Evolutionary conservation across 768 basidiomycete genomes (phyloP), one percentile per base, ranked within the genome.

Genomic region (Leucogyrophana mollusca): DNA sequence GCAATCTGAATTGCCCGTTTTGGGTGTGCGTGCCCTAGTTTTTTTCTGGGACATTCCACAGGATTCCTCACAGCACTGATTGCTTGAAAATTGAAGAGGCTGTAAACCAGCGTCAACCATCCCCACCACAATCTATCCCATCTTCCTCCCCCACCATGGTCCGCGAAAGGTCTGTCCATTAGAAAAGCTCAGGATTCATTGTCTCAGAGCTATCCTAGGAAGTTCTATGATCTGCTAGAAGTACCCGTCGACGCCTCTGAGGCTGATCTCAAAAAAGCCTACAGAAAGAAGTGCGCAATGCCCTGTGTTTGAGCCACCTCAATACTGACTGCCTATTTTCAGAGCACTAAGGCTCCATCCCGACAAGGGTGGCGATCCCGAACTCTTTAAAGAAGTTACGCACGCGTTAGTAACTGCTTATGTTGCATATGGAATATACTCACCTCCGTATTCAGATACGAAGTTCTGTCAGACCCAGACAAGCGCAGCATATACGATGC

Each of bases 321-420:
- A 33, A 21, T 34, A 35, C 46, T 50, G 18, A 51, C 17, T 8
- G 49, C 47, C 30, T 41, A 18, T 42, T 54, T 44, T 44, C 16
- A 94, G 91, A 67, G 91, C 91, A 9, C 68, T 94, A 41, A 81
- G 87, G 47, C 69, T 92, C 54, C 91, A 94, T 64, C 91, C 91
- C 17, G 91, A 94, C 78, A 94, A 94, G 70, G 93, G 94, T 38
- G 94, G 94, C 47, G 94, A 96, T 58, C 93, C 93, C 20, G 95
- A 98, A 67, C 68, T 89, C 44, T 98, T 98, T 85, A 97, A 98
- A 64, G 92, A 97, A 64, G 88, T 98, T 30, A 94, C 91, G 9
- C 91, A 93, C 73, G 91, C 91, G 87, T 93, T 76, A 51, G 90
- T 78, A n/a, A 30, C 18, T 47, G 47, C 47, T 27, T 45, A 40